Base-by-base conservation (phyloP, 257 asterid genomes). In the Voacanga thouarsii region DNA sequence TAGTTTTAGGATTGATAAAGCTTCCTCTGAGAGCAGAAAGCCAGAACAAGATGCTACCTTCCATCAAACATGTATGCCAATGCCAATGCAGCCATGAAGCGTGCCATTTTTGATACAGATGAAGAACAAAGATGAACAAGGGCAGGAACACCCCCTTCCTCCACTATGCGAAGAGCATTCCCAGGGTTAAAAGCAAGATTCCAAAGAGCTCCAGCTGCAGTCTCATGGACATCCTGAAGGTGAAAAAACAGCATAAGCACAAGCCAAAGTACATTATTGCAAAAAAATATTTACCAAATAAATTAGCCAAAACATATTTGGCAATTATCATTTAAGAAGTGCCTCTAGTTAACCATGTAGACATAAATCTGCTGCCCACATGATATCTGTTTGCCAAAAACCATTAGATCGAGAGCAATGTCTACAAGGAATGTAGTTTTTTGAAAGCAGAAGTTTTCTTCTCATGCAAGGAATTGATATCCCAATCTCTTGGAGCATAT, bases 141-240 rank as follows among this genome's bases (percentile, higher is more conserved):
- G 41, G 90, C 90, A 11, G 89, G 87, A 83, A 94, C 97, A 33
- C 98, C 98, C 16, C 94, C 97, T 87, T 92, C 98, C 84, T 91
- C 98, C 75, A 90, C 93, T 63, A 94, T 91, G 47, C 96, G 96
- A 49, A 94, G 89, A 67, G 98, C 97, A 82, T 94, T 94, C 41
- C 96, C 93, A 44, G 98, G 94, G 77, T 91, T 89, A 82, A 92
- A 94, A 78, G 98, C 97, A 79, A 94, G 97, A 81, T 92, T 92
- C 98, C 97, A 92, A 74, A 94, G 97, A 63, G 98, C 98, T 74
- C 98, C 98, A 33, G 97, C 97, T 70, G 98, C 98, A 18, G 97
- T 91, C 90, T 94, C 98, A 24, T 94, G 98, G 82, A 94, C 97
- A 45, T 94, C 97, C 98, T 94, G 92, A 83, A 83, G 77, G 81